phyloP scores from a whole-genome alignment of 306 rosid genomes.

The Dalbergia oliveri region DNA sequence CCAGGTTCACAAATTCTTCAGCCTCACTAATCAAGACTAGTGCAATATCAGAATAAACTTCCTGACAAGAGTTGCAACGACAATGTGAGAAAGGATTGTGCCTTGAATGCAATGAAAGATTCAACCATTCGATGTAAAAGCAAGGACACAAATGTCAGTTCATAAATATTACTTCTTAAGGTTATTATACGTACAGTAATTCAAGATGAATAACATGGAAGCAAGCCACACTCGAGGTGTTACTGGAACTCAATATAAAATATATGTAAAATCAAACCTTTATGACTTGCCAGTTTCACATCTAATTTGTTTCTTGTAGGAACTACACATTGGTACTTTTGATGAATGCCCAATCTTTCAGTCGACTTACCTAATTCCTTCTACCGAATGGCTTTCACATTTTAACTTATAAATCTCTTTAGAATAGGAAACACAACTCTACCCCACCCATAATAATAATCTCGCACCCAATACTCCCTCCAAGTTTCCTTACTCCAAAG shows the following conservation, averaged over 20 bases:
- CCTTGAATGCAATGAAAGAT: constrained; percentile 22
- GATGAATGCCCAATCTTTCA: neutral
- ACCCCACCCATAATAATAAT: neutral
- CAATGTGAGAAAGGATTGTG: constrained; percentile 11
- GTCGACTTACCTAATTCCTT: constrained; percentile 21
- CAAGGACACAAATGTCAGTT: constrained; percentile 21
- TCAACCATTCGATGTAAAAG: constrained; percentile 9
- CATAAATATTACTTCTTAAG: constrained; percentile 16
- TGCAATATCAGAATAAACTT: neutral
- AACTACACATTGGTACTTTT: constrained; percentile 1
- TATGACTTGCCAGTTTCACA: constrained; percentile 16
- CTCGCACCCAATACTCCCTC: neutral
- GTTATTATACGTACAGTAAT: constrained; percentile 12
- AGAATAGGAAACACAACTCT: constrained; percentile 19
- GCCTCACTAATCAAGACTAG: constrained; percentile 12
- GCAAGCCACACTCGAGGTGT: constrained; percentile 32
- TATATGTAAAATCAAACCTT: constrained; percentile 30
- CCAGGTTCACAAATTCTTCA: constrained; percentile 26
- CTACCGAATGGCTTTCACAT: neutral
- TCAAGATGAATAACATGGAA: constrained; percentile 29
- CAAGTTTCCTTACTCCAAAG: neutral
- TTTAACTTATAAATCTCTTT: constrained; percentile 27
- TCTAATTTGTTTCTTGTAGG: constrained; percentile 22
- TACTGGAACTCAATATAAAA: constrained; percentile 20
- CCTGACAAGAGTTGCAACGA: constrained; percentile 22